Evolutionary conservation across 306 rosid species (phyloP), one percentile per base, ranked within the genome.

Genomic region (Quercus robur): DNA sequence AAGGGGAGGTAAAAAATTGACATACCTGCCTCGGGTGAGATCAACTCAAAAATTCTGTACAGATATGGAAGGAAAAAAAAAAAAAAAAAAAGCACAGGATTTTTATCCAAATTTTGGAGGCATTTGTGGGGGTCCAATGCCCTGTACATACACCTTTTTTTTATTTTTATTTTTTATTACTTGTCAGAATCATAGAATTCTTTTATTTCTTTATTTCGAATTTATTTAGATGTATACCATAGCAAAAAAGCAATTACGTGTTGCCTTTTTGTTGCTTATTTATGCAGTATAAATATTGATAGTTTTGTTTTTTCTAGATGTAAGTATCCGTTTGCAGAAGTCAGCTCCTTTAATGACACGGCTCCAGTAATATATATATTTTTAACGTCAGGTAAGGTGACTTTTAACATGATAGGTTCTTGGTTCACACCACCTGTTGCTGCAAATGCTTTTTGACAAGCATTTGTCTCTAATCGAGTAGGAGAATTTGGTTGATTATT

Each of bases 121-220:
- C 83, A 70, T 77, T 72, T 78, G 76, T 80, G 78, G 84, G 67
- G 68, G 80, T 83, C 84, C 51, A 77, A 81, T 83, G 89, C 83
- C 83, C 33, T 77, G 89, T 83, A 83, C 82, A 86, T 84, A 59
- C 75, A 52, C 56, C 19, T 59, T 12, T 26, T 20, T 8, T 59
- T 6, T 57, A 5, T 59, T 21, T 58, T 21, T 21, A 0, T 21
- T 21, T 57, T 41, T 41, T 2, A 41, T 41, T 25, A 56, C 25
- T 55, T 61, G 25, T 67, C 62, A 23, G 46, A 80, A 73, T 83
- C 75, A 71, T 76, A 68, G 75, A 57, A 66, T 51, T 77, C 73
- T 55, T 79, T 78, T 58, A 56, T 20, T 21, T 31, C 2, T 11
- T 30, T 6, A 66, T 31, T 11, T 12, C n/a, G 2, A 28, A 58